A percentile compares a stretch with the other conserved stretches of the same genome.
Conservation (phyloP, 108 stramenopile species). For the Bacterosira constricta region DNA sequence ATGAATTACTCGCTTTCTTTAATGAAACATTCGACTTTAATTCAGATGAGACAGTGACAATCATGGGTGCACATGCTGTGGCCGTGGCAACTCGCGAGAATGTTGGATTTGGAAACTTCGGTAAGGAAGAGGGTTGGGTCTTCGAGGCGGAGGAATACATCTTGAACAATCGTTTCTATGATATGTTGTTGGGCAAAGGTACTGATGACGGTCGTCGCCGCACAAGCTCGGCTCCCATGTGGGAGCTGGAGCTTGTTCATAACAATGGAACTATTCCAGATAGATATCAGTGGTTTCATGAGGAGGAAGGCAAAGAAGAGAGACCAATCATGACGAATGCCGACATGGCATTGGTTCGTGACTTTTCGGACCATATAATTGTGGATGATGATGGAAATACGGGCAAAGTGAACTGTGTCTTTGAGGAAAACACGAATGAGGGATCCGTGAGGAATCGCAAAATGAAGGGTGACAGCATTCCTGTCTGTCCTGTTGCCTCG, state of each 20-base stretch:
- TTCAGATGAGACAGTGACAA: constrained; percentile 50
- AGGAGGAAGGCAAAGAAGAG: constrained; percentile 3
- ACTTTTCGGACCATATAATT: not conserved
- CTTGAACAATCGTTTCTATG: constrained; percentile 20
- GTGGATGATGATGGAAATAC: not conserved
- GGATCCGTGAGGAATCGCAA: not conserved
- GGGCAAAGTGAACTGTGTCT: constrained; percentile 8
- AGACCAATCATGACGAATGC: constrained; percentile 17
- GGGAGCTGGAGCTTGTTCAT: constrained; percentile 13
- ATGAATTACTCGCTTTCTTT: constrained; percentile 46
- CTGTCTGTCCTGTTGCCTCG: constrained; percentile 16
- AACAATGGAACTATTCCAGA: constrained; percentile 40
- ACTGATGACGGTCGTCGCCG: too few species aligned
- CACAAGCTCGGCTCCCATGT: too few species aligned
- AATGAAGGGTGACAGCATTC: not conserved
- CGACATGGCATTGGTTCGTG: constrained; percentile 19
- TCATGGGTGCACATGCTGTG: constrained; percentile 69
- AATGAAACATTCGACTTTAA: constrained; percentile 46
- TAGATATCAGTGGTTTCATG: constrained; percentile 43
- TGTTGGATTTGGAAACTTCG: constrained; percentile 49
- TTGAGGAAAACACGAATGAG: not conserved
- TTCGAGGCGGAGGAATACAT: constrained; percentile 5
- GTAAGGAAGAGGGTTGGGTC: constrained; percentile 38
- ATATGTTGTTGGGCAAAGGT: constrained; percentile 2
- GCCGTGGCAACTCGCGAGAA: constrained; percentile 45